A percentile compares a stretch with the other conserved stretches of the same genome.
Conservation (phyloP, 495 filamentous ascomycete genomes). For the Lepidopterella palustris region DNA sequence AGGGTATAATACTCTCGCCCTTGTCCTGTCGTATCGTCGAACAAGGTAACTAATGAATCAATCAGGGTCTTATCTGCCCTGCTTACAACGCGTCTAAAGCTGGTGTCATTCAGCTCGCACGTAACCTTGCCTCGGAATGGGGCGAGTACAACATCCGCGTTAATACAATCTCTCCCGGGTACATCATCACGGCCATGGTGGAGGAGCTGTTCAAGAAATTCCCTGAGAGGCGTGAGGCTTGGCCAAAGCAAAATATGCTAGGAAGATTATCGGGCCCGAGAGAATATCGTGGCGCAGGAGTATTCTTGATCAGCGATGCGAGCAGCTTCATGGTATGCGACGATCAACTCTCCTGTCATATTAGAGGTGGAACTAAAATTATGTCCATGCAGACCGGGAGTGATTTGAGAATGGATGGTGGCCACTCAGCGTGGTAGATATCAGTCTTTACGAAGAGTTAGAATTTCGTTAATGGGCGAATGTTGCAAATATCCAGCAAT, state of each 20-base stretch:
- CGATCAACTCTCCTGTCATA: not conserved
- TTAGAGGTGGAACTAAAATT: not conserved
- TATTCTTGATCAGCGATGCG: slow-evolving; percentile 76
- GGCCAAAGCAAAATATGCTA: slow-evolving; percentile 88
- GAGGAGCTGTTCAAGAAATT: slow-evolving; percentile 66
- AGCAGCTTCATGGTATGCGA: slow-evolving; percentile 65
- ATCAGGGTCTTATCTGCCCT: slow-evolving; percentile 63
- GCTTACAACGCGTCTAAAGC: slow-evolving; percentile 69
- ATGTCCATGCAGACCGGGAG: slow-evolving; percentile 22
- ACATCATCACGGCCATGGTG: slow-evolving; percentile 92
- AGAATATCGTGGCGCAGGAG: slow-evolving; percentile 58
- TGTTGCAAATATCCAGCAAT: no score
- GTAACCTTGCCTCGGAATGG: slow-evolving; percentile 68
- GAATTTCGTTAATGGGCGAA: no score
- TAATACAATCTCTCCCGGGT: slow-evolving; percentile 91
- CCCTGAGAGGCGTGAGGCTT: slow-evolving; percentile 68
- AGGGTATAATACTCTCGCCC: slow-evolving; percentile 70
- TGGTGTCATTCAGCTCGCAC: slow-evolving; percentile 58
- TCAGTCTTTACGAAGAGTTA: no score
- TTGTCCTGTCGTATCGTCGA: slow-evolving; percentile 46
- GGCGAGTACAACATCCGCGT: slow-evolving; percentile 82
- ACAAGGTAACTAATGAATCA: slow-evolving; percentile 57
- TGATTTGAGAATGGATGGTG: slow-evolving; percentile 37
- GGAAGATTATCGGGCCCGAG: slow-evolving; percentile 68
- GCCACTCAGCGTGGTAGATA: slow-evolving; percentile 36